Conservation (phyloP, 2,329 filamentous ascomycete species). For the Scedosporium boydii region DNA sequence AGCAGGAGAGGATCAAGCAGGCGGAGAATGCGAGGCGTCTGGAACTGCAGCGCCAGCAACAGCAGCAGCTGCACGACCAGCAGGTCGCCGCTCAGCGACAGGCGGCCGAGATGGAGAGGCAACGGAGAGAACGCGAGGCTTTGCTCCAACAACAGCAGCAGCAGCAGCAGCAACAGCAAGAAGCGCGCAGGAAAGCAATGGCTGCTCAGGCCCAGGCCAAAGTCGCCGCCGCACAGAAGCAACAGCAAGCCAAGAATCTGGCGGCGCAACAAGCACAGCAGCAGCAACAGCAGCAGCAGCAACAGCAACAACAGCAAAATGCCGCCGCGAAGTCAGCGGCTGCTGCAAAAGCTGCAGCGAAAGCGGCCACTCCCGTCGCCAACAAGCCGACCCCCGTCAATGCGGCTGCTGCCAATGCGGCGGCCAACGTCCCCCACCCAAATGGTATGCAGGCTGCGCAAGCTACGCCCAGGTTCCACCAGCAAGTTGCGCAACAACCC, state of each 20-base stretch:
- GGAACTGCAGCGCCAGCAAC: constrained; percentile 32
- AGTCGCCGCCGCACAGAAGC: constrained; percentile 21
- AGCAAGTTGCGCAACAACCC: constrained; percentile 47
- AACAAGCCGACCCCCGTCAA: constrained; percentile 13
- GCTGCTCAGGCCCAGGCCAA: constrained; percentile 18
- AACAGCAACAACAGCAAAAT: constrained; percentile 21
- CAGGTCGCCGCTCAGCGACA: constrained; percentile 34
- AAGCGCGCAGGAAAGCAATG: constrained; percentile 24
- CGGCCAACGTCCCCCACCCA: constrained; percentile 14
- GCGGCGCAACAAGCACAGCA: constrained; percentile 19
- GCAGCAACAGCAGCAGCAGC: constrained; percentile 16
- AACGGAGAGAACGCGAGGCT: constrained; percentile 12
- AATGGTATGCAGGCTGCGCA: constrained; percentile 25
- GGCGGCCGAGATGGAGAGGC: constrained; percentile 35
- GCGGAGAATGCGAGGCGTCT: constrained; percentile 48
- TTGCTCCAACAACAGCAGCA: constrained; percentile 14
- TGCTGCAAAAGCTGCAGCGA: constrained; percentile 11
- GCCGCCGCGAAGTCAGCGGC: constrained; percentile 15
- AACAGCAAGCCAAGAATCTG: constrained; percentile 16
- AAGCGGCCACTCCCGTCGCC: constrained; percentile 16
- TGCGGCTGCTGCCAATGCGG: constrained; percentile 4
- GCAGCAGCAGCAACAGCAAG: constrained; percentile 24
- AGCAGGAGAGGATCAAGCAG: constrained; percentile 63
- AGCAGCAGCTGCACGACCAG: constrained; percentile 29
- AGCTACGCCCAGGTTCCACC: constrained; percentile 32